Conservation (phyloP, 768 basidiomycete species). For the Amanita pseudoporphyria region DNA sequence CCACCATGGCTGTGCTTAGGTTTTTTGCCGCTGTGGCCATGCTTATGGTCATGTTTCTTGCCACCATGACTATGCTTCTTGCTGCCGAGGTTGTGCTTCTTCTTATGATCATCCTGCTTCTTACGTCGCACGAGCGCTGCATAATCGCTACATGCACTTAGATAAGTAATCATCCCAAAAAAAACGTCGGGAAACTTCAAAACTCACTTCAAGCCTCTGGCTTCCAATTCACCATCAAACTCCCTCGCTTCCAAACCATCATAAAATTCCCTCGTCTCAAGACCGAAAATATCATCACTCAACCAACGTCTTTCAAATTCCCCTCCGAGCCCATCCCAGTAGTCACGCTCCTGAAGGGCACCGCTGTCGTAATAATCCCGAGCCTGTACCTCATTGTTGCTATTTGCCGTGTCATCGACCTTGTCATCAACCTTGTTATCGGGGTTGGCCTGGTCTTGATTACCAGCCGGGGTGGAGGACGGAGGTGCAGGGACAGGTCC, state of each 20-base stretch:
- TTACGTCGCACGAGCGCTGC: not conserved
- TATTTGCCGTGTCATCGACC: not conserved
- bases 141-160: not conserved
- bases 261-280: not conserved
- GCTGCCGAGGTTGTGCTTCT: no score
- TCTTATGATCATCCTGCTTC: no score
- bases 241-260: not conserved
- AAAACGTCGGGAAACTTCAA: no score
- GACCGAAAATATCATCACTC: not conserved
- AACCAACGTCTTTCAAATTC: not conserved
- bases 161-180: not conserved
- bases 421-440: not conserved
- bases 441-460: not conserved
- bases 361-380: not conserved
- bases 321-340: not conserved
- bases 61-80: no score
- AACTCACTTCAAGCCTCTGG: not conserved
- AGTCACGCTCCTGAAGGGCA: not conserved
- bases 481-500: not conserved
- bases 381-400: no score
- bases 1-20: no score
- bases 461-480: not conserved
- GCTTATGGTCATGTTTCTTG: no score
- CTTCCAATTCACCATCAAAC: not conserved
- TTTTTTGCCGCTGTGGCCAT: no score